Evolutionary conservation across 1,284 basidiomycete species (phyloP).

Genomic region (Austroboletus niveus): DNA sequence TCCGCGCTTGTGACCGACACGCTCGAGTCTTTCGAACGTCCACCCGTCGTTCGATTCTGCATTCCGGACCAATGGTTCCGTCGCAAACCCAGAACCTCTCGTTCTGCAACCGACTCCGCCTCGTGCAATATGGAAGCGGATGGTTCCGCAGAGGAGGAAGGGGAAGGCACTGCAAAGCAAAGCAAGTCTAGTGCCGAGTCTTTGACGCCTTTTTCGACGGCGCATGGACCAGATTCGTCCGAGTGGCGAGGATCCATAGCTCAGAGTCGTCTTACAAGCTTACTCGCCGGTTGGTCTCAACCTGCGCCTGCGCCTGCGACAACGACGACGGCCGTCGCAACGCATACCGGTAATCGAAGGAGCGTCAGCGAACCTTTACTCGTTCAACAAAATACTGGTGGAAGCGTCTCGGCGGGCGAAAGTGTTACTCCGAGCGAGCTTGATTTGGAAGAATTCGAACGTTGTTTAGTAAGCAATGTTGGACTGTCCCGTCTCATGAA

Average conservation of each 20-base stretch:
- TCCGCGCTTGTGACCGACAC: slow-evolving; percentile 35
- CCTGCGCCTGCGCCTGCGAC: slow-evolving; percentile 34
- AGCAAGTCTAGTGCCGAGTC: slow-evolving; percentile 20
- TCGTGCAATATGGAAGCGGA: slow-evolving; percentile 35
- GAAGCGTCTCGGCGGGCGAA: slow-evolving; percentile 21
- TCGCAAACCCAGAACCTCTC: slow-evolving; percentile 55
- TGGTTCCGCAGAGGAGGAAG: slow-evolving; percentile 52
- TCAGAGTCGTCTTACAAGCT: slow-evolving; percentile 59
- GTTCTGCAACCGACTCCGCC: slow-evolving; percentile 49
- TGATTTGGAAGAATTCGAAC: slow-evolving; percentile 52
- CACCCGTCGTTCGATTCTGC: slow-evolving; percentile 54
- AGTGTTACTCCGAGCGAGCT: slow-evolving; percentile 40
- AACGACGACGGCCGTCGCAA: slow-evolving; percentile 27
- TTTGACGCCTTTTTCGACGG: slow-evolving; percentile 4
- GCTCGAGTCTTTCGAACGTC: slow-evolving; percentile 19
- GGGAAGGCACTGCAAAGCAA: slow-evolving; percentile 65
- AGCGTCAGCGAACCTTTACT: slow-evolving; percentile 68
- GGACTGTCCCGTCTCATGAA: background rate
- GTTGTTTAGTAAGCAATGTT: slow-evolving; percentile 57
- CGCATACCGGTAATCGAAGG: slow-evolving; percentile 42
- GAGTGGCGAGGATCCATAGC: slow-evolving; percentile 51
- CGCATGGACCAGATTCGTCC: slow-evolving; percentile 22
- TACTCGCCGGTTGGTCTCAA: slow-evolving; percentile 62
- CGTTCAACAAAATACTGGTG: slow-evolving; percentile 43
- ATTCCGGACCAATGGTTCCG: slow-evolving; percentile 81